Percentiles rank a stretch among this genome's conserved stretches.
Evolutionary conservation across 306 rosid genomes (phyloP).

Genomic region (Trifolium repens): DNA sequence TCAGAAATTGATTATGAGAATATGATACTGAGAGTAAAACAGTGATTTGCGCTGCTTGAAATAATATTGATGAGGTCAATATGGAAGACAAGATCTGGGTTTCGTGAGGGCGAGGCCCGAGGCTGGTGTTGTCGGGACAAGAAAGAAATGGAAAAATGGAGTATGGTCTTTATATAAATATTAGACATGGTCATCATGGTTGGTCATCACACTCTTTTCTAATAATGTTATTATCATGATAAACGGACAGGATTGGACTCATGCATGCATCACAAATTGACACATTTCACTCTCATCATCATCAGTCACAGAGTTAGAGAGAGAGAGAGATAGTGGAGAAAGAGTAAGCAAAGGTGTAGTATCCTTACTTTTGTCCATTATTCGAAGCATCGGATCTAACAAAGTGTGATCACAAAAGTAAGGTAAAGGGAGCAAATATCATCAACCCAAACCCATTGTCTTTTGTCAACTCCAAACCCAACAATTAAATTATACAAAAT

Average conservation of each 20-base stretch:
- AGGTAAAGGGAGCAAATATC: not conserved
- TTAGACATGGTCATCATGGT: not conserved
- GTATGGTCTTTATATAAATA: too few relatives aligned
- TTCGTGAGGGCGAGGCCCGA: not conserved
- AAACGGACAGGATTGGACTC: conserved; percentile 36
- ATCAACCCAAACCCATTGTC: too few relatives aligned
- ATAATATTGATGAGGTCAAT: not conserved
- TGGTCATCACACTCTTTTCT: conserved; percentile 43
- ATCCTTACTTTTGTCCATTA: conserved; percentile 25
- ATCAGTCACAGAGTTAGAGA: too few relatives aligned
- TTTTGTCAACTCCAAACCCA: too few relatives aligned
- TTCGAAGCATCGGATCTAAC: conserved; percentile 46
- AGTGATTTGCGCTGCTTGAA: too few relatives aligned
- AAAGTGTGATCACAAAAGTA: conserved; percentile 44
- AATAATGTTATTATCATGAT: conserved; percentile 14
- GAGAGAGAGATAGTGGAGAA: not conserved
- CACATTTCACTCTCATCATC: conserved; percentile 34
- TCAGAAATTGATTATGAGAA: too few relatives aligned
- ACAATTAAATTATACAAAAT: too few relatives aligned
- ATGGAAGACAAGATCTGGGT: not conserved
- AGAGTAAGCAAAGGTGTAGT: not conserved
- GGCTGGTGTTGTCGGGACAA: not conserved
- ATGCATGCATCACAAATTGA: conserved; percentile 34
- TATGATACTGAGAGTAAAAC: too few relatives aligned
- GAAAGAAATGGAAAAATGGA: not conserved